phyloP scores from a whole-genome alignment of 2,329 filamentous ascomycete species.

The Hymenoscyphus scutula region DNA sequence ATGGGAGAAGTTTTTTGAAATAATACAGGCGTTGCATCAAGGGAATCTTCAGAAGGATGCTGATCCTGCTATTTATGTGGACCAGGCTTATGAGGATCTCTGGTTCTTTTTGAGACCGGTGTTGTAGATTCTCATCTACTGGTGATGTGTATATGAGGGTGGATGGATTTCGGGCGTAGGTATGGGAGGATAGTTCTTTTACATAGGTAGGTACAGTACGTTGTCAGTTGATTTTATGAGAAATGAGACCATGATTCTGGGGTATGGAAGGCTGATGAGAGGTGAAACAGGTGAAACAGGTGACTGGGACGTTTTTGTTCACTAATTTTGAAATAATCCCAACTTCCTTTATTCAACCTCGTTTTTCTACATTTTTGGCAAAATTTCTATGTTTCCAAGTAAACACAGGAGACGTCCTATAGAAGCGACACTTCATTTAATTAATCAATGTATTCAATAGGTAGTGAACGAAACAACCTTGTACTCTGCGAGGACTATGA shows the following conservation, averaged over 20 bases:
- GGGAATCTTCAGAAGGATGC: slow-evolving; percentile 39
- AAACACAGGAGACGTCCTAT: no score
- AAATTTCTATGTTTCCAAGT: no score
- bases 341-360: no score
- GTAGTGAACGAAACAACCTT: no score
- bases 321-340: no score
- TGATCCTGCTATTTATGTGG: slow-evolving; percentile 41
- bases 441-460: no score
- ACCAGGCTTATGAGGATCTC: slow-evolving; percentile 53
- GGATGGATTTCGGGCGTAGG: background rate
- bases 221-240: background rate
- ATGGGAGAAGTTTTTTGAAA: slow-evolving; percentile 43
- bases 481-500: no score
- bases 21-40: slow-evolving; percentile 50
- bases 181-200: background rate
- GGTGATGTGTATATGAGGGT: background rate
- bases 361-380: no score
- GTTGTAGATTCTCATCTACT: slow-evolving; percentile 37
- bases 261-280: background rate
- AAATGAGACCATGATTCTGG: background rate
- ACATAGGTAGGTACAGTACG: background rate
- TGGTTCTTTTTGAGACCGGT: slow-evolving; percentile 52
- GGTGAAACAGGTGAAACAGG: background rate
- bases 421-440: no score
- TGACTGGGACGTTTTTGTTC: no score